Evolutionary conservation across 371 early-diverging fungal species (phyloP).

Genomic region (Mortierella sp.): DNA sequence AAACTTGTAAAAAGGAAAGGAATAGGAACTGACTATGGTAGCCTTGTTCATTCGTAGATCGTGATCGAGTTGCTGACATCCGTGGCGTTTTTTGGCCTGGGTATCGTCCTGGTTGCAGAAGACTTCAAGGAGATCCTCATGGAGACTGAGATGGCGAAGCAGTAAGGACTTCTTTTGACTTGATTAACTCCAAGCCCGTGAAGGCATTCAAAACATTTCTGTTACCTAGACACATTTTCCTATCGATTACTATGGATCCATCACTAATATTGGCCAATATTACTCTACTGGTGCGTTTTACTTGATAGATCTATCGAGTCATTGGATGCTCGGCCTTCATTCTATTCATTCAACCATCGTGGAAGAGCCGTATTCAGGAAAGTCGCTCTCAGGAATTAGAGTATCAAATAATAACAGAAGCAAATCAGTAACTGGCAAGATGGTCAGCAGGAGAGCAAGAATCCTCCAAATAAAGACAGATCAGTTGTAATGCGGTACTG

Average conservation of each 20-base stretch:
- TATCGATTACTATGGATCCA: too few species aligned
- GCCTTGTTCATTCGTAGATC: conserved; percentile 28
- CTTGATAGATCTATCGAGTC: conserved; percentile 70
- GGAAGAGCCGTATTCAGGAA: conserved; percentile 58
- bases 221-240: too few species aligned
- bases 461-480: too few species aligned
- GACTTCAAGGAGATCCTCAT: conserved; percentile 71
- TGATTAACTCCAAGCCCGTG: background rate
- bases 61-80: conserved; percentile 48
- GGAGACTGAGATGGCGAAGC: conserved; percentile 71
- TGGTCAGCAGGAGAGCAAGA: too few species aligned
- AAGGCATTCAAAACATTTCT: background rate
- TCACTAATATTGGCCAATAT: too few species aligned
- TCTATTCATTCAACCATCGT: conserved; percentile 72
- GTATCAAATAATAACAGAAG: too few species aligned
- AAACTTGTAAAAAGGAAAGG: too few species aligned
- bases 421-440: too few species aligned
- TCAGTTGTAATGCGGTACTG: too few species aligned
- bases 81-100: conserved; percentile 51
- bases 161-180: conserved; percentile 56
- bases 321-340: conserved; percentile 72
- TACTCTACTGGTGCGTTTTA: background rate
- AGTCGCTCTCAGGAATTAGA: conserved; percentile 24
- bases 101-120: conserved; percentile 61
- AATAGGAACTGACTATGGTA: background rate